Evolutionary conservation across 2,329 filamentous ascomycete genomes (phyloP), one percentile per base, ranked within the genome.

Genomic region (Pleomassaria siparia): DNA sequence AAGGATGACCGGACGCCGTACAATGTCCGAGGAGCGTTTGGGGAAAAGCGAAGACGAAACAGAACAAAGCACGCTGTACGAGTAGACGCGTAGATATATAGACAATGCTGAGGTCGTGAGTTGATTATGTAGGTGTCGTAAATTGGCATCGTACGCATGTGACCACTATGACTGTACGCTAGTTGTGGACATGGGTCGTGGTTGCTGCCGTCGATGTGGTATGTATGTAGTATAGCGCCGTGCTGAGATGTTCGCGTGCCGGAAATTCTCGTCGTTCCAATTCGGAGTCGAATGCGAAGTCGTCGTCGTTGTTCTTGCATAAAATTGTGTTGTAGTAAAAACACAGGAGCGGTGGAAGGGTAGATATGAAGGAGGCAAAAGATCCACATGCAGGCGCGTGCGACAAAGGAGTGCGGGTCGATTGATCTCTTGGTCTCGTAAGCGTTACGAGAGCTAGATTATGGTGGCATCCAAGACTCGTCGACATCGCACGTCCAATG

Each of bases 241-340:
- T 26, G 24, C n/a, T 18, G 9, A 5, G 4, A 15, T 25, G 29
- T 18, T 26, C 16, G 41, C 41, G 20, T 29, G 41, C 29, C 28
- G 15, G 37, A 50, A 44, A 35, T 52, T 55, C 49, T 55, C 37
- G 35, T 53, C 47, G 47, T 50, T 24, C 37, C 44, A 44, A n/a
- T 44, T 49, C 46, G 46, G 47, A 25, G 25, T 47, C 41, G 43
- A 40, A 36, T 44, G 40, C 37, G 32, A 22, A 6, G 16, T 51
- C 49, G 47, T 52, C 44, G 40, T 47, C 39, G 50, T 52, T 46
- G 49, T n/a, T n/a, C n/a, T n/a, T n/a, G n/a, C n/a, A n/a, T 50
- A 4, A 24, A 40, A 43, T 43, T 10, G 35, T 24, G 20, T 37
- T 13, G 12, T 9, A 37, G 12, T 21, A 21, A 7, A 22, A 37